Evolutionary conservation across 305 asterid genomes (phyloP).

Genomic region (Vinca major): DNA sequence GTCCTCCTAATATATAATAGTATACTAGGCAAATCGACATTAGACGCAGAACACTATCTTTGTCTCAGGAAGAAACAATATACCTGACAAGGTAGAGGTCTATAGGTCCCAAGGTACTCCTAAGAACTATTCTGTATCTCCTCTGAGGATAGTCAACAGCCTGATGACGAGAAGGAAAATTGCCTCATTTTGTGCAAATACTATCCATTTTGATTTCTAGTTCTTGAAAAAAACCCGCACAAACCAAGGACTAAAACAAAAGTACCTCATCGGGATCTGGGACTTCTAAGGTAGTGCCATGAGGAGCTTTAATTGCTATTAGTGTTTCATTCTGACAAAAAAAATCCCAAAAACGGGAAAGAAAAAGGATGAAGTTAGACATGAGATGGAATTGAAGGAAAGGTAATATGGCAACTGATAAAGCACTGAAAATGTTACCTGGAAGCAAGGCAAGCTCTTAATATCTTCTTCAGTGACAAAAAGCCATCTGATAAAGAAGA

Average conservation of each 20-base stretch:
- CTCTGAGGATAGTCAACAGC: conserved; percentile 90
- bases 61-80: conserved; percentile 9
- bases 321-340: conserved; percentile 65
- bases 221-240: neutral
- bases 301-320: conserved; percentile 94
- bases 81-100: conserved; percentile 95
- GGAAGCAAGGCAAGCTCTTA: conserved; percentile 69
- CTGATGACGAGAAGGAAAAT: conserved; percentile 25
- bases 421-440: conserved; percentile 31
- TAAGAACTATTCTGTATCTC: conserved; percentile 76
- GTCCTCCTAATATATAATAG: neutral
- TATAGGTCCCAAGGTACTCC: conserved; percentile 93
- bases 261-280: conserved; percentile 90
- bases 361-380: neutral
- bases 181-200: neutral
- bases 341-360: neutral
- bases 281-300: conserved; percentile 88
- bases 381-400: conserved; percentile 4
- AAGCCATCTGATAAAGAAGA: conserved; percentile 52
- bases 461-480: conserved; percentile 85
- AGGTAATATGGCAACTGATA: neutral
- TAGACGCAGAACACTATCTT: neutral
- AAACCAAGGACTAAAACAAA: conserved; percentile 2
- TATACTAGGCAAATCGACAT: neutral
- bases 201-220: too few species aligned